Evolutionary conservation across 1,284 basidiomycete species (phyloP).

Genomic region (Farysia itapuensis): DNA sequence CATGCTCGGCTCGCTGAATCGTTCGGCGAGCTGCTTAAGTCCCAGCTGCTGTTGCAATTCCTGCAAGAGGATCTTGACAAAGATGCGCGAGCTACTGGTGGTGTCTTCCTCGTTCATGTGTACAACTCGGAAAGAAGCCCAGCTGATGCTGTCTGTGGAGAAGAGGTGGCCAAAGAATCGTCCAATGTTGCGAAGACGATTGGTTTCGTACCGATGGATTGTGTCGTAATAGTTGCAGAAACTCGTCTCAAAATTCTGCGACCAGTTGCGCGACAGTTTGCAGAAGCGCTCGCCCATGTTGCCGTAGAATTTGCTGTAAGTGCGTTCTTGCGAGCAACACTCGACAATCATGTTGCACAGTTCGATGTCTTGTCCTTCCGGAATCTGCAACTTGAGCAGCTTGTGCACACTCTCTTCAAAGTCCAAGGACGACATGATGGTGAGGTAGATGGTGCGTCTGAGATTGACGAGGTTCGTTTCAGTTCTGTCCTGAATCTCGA

Average conservation of each 20-base stretch:
- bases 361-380: slow-evolving; percentile 92
- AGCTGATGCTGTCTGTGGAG: slow-evolving; percentile 79
- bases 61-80: slow-evolving; percentile 91
- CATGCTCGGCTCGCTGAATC: slow-evolving; percentile 70
- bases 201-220: slow-evolving; percentile 97
- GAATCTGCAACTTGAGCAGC: slow-evolving; percentile 85
- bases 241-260: slow-evolving; percentile 80
- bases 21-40: slow-evolving; percentile 73
- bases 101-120: slow-evolving; percentile 98
- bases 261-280: slow-evolving; percentile 93
- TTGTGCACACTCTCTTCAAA: slow-evolving; percentile 99
- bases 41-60: slow-evolving; percentile 95
- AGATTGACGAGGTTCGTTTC: slow-evolving; percentile 95
- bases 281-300: slow-evolving; percentile 93
- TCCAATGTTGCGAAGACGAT: slow-evolving; percentile 93
- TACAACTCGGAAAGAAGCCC: slow-evolving; percentile 80
- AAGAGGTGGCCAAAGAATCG: slow-evolving; percentile 87
- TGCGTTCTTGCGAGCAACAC: slow-evolving; percentile 98
- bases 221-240: slow-evolving; percentile 92
- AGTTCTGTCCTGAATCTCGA: slow-evolving; percentile 88
- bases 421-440: slow-evolving; percentile 76
- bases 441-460: slow-evolving; percentile 89
- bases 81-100: slow-evolving; percentile 92
- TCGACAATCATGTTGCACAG: slow-evolving; percentile 98
- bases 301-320: slow-evolving; percentile 94